Base-by-base conservation (phyloP, 192 early-diverging fungal species). In the Entomortierella lignicola region DNA sequence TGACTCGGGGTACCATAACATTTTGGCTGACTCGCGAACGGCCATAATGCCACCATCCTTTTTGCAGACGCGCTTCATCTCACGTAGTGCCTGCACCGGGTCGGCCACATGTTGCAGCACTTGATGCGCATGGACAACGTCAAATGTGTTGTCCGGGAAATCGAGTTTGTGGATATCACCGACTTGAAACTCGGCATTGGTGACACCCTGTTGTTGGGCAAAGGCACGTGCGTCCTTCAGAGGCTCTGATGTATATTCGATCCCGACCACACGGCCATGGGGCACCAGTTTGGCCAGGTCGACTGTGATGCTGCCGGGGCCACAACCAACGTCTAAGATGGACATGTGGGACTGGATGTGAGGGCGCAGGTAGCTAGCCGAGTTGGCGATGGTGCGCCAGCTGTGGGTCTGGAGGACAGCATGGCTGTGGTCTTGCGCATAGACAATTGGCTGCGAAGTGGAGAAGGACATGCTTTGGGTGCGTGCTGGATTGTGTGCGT, bases 101-200 rank as follows among this genome's bases (percentile, higher is more conserved):
- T 66, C 55, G 6, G 64, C 64, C 25, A 66, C 54, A 57, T 66
- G 64, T 42, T 66, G 64, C 13, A 66, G 43, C 23, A 66, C 64
- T 27, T 66, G 64, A 29, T 66, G 64, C 4, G 55, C 55, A 30
- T 66, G 64, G 42, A 66, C 64, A 43, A 66, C 27, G 21, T 66
- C 64, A 31, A 66, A 66, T 0, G 64, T 57, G 41, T 66, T 30
- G 64, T 66, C 64, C 0, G 64, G 64, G 27, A 66, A 66, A 18
- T 66, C 64, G 26, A 66, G 64, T 43, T 10, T n/a, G 64, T 66
- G 64, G 43, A 47, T 47, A 47, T 66, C 64, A 3, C 64, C 64
- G 30, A 66, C 42, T 5, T 8, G 64, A 20, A 66, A 66, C 27
- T 66, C 64, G 13, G 54, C 41, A 30, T 66, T 66, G 4, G 54